Conservation (phyloP, 192 early-diverging fungal species). For the Coemansia sp. region DNA sequence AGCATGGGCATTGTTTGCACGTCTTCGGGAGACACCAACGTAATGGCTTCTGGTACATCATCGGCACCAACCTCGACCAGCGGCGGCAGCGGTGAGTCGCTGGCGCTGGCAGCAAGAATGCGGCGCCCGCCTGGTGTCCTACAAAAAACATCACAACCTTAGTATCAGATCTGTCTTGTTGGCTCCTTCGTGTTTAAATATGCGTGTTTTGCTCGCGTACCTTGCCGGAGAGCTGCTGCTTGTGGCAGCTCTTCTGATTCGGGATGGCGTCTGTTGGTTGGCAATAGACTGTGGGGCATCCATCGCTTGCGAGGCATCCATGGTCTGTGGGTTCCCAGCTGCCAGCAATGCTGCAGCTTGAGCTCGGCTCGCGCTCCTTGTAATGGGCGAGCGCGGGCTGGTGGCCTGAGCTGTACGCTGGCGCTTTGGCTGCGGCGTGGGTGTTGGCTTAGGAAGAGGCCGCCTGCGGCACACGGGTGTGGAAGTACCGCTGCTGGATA, state of each 20-base stretch:
- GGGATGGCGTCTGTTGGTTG: background rate
- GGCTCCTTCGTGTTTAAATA: no score
- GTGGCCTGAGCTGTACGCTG: constrained; percentile 9
- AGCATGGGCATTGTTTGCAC: no score
- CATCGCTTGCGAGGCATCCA: constrained; percentile 7
- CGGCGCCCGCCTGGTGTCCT: constrained; percentile 13
- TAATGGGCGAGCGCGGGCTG: no score
- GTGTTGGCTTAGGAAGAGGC: background rate
- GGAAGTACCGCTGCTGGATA: background rate
- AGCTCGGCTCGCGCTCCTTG: no score
- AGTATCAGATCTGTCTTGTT: background rate
- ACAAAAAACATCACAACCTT: constrained; percentile 1
- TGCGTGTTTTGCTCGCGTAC: constrained; percentile 2
- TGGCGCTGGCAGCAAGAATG: background rate
- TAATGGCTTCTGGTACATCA: background rate
- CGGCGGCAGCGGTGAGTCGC: constrained; percentile 13
- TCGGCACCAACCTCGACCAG: constrained; percentile 9
- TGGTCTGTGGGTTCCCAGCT: no score
- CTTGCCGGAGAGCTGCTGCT: constrained; percentile 6
- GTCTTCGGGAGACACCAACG: constrained; percentile 12
- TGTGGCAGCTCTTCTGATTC: background rate
- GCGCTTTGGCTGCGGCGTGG: constrained; percentile 12
- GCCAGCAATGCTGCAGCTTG: no score
- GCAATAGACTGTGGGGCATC: no score
- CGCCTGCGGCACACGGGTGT: background rate